Evolutionary conservation across 805 yeast species (phyloP).

Genomic region (Cyberlindnera maclurae): DNA sequence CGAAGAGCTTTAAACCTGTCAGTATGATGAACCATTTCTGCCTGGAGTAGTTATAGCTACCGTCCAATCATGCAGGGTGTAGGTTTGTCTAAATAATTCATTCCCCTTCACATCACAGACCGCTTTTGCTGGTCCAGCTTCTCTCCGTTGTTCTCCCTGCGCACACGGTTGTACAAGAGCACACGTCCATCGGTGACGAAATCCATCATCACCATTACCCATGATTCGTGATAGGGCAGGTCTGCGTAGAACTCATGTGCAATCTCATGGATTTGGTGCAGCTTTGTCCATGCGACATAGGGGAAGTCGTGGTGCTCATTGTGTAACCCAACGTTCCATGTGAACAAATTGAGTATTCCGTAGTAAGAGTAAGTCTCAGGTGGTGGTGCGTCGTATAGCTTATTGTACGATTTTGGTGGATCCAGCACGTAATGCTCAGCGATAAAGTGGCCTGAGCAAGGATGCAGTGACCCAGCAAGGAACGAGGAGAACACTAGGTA

Average conservation of each 20-base stretch:
- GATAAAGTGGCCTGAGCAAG: conserved; percentile 91
- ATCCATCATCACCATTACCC: conserved; percentile 71
- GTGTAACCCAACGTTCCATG: conserved; percentile 93
- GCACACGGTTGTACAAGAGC: conserved; percentile 74
- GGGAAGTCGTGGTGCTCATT: conserved; percentile 97
- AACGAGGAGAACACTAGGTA: conserved; percentile 75
- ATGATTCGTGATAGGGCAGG: conserved; percentile 67
- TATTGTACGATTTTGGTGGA: conserved; percentile 35
- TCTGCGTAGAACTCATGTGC: conserved; percentile 81
- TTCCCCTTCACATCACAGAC: neutral
- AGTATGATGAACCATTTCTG: too few species aligned
- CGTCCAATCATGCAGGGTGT: too few species aligned
- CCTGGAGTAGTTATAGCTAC: too few species aligned
- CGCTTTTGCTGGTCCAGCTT: conserved; percentile 3
- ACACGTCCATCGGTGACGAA: conserved; percentile 65
- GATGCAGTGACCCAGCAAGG: conserved; percentile 87
- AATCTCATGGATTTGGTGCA: conserved; percentile 54
- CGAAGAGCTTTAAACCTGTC: too few species aligned
- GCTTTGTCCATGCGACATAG: conserved; percentile 80
- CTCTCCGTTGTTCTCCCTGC: conserved; percentile 36
- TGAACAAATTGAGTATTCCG: conserved; percentile 67
- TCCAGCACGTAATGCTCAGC: conserved; percentile 86
- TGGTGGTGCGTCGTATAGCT: conserved; percentile 40
- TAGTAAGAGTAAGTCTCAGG: conserved; percentile 85
- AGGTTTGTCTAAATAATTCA: too few species aligned